phyloP scores from a whole-genome alignment of 768 basidiomycete species.

The Trametes gibbosa region DNA sequence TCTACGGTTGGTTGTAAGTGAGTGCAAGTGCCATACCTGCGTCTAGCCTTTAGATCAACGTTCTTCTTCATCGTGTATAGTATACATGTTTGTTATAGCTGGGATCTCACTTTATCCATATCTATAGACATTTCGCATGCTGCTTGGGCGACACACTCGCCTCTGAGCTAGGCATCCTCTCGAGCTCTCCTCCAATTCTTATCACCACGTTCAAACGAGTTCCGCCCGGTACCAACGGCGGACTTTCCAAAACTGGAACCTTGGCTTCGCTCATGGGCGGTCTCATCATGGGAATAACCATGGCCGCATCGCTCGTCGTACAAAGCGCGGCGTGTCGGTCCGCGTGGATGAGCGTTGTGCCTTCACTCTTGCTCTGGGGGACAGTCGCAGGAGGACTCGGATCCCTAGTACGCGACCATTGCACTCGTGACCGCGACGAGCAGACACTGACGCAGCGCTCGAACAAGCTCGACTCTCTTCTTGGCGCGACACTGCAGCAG shows the following conservation, averaged over 20 bases:
- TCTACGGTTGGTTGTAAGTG: no score
- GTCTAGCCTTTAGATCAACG: no score
- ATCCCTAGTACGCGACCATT: conserved; percentile 57
- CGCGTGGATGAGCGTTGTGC: conserved; percentile 37
- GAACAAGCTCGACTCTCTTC: conserved; percentile 76
- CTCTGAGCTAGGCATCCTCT: conserved; percentile 89
- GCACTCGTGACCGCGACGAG: neutral
- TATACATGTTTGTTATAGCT: no score
- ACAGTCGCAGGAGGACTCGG: conserved; percentile 69
- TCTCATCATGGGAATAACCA: conserved; percentile 59
- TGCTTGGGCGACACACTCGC: conserved; percentile 91
- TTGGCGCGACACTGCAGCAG: conserved; percentile 84
- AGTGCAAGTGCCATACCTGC: no score
- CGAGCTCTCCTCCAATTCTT: conserved; percentile 62
- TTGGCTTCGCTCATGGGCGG: conserved; percentile 74
- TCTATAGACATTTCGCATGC: conserved; percentile 76
- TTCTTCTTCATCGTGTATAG: no score
- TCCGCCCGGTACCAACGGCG: conserved; percentile 92
- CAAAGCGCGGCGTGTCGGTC: conserved; percentile 60
- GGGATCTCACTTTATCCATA: neutral
- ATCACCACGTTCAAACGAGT: conserved; percentile 75
- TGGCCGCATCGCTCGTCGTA: conserved; percentile 52
- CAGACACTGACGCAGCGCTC: neutral
- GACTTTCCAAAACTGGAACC: conserved; percentile 73
- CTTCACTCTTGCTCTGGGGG: conserved; percentile 57